These are phyloP conservation scores for Sonneratia alba DNA, from an alignment of 345 rosid genomes.

Conservation along the genomic window DNA sequence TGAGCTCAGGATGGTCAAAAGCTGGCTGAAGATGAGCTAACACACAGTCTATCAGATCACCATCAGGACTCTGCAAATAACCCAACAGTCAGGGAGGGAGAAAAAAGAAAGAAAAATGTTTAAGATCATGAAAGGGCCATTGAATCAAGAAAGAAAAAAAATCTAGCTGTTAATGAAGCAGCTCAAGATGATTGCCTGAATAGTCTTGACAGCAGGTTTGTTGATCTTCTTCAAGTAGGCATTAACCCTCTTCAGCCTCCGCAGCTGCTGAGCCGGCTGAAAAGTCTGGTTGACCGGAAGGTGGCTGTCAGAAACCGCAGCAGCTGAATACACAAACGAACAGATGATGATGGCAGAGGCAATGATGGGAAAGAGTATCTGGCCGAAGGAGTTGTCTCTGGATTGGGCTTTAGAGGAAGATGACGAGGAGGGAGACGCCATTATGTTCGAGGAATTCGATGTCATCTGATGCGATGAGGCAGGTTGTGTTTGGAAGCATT, in stretches of 20 bases:
- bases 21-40: conserved; percentile 81
- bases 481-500: conserved; percentile 33
- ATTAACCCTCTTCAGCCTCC: conserved; percentile 42
- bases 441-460: conserved; percentile 40
- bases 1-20: conserved; percentile 81
- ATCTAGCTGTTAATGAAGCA: background rate
- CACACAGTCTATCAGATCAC: conserved; percentile 93
- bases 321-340: conserved; percentile 7
- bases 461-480: conserved; percentile 22
- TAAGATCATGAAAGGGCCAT: background rate
- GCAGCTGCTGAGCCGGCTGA: conserved; percentile 33
- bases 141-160: background rate
- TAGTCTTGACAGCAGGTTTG: conserved; percentile 87
- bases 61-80: conserved; percentile 74
- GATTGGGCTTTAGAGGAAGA: too few species aligned
- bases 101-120: background rate
- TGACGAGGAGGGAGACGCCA: conserved; percentile 25
- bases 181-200: conserved; percentile 36
- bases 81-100: background rate
- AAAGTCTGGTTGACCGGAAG: conserved; percentile 39
- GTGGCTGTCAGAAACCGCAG: conserved; percentile 27
- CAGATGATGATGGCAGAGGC: conserved; percentile 35
- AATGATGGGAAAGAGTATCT: conserved; percentile 24
- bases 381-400: background rate
- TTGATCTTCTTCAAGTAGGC: conserved; percentile 60